A percentile compares a stretch with the other conserved stretches of the same genome.
Evolutionary conservation across 371 early-diverging fungal genomes (phyloP).

Genomic region (Pancytospora epiphaga): DNA sequence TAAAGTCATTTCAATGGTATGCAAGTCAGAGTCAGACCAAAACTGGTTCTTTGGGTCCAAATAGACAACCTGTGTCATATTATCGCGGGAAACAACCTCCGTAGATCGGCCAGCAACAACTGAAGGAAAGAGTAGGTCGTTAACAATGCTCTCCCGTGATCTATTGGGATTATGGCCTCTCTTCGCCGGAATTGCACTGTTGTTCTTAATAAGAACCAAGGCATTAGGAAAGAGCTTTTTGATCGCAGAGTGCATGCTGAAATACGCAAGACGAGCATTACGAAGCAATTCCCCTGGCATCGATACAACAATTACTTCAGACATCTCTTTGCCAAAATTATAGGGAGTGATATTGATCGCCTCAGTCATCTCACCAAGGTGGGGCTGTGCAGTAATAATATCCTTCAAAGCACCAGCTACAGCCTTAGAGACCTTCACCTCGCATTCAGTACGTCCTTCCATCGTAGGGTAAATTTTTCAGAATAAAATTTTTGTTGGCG

Average conservation of each 20-base stretch:
- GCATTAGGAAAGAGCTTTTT: conserved; percentile 41
- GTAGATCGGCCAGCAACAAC: conserved; percentile 26
- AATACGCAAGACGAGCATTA: conserved; percentile 23
- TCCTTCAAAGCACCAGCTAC: conserved; percentile 20
- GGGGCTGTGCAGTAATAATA: neutral
- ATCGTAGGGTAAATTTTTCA: conserved; percentile 12
- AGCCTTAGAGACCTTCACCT: conserved; percentile 28
- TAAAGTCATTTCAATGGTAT: conserved; percentile 37
- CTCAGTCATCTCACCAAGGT: neutral
- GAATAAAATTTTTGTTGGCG: neutral
- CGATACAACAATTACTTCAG: conserved; percentile 37
- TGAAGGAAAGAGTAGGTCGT: conserved; percentile 35
- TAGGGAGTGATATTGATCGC: conserved; percentile 25
- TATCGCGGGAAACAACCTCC: conserved; percentile 26
- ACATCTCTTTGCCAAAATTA: conserved; percentile 10
- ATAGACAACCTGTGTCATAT: conserved; percentile 31
- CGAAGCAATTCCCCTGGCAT: conserved; percentile 23
- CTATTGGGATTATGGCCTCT: conserved; percentile 6
- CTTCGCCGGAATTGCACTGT: conserved; percentile 5
- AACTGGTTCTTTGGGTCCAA: conserved; percentile 28
- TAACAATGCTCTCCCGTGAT: conserved; percentile 10
- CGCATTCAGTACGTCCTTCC: conserved; percentile 38
- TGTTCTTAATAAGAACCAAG: conserved; percentile 27
- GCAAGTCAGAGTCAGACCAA: conserved; percentile 36
- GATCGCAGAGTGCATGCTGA: conserved; percentile 10